A percentile compares a stretch with the other conserved stretches of the same genome.
Evolutionary conservation across 176 grass and related monocot species (phyloP).

Genomic region (Eleusine indica): DNA sequence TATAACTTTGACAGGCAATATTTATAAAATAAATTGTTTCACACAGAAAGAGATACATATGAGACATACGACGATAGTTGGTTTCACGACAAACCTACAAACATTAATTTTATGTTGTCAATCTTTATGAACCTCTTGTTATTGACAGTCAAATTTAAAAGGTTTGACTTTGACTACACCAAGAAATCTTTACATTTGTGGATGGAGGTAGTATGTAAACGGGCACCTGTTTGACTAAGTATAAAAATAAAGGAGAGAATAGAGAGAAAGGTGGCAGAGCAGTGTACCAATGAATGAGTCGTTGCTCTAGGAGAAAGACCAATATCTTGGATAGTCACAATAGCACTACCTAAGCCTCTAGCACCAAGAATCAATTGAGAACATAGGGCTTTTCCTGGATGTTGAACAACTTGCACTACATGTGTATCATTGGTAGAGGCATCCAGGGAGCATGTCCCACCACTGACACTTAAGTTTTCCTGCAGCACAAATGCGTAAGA

Average conservation of each 20-base stretch:
- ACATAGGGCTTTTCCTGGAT: constrained; percentile 66
- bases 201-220: neutral
- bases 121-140: neutral
- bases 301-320: constrained; percentile 80
- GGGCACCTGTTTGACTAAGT: constrained; percentile 20
- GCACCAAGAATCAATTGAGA: constrained; percentile 78
- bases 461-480: constrained; percentile 81
- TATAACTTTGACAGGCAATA: neutral
- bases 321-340: constrained; percentile 77
- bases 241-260: constrained; percentile 31
- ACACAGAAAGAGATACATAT: neutral
- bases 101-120: neutral
- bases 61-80: neutral
- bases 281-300: constrained; percentile 71
- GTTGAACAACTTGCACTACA: constrained; percentile 68
- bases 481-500: constrained; percentile 52
- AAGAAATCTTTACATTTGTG: neutral
- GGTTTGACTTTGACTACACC: neutral
- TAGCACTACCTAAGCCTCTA: constrained; percentile 72
- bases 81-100: neutral
- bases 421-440: constrained; percentile 87
- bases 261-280: neutral
- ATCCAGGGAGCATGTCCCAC: constrained; percentile 90
- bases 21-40: neutral
- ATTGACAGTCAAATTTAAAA: neutral